phyloP scores from a whole-genome alignment of 352 stramenopile species.

The Pythium coloratum region DNA sequence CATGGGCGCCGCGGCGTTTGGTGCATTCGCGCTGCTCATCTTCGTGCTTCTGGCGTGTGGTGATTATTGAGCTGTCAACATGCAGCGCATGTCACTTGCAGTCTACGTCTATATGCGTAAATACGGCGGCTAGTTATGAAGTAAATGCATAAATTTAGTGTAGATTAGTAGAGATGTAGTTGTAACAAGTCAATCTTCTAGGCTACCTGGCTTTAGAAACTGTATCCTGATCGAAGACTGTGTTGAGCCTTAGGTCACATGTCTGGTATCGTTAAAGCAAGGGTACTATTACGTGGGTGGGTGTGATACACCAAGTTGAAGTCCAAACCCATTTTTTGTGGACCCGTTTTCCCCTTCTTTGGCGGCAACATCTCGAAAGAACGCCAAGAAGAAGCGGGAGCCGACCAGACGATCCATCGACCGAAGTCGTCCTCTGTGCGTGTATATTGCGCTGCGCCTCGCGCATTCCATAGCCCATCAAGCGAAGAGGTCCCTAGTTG shows the following conservation, averaged over 20 bases:
- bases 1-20: neutral
- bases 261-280: constrained; percentile 6
- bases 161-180: neutral
- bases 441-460: neutral
- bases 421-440: neutral
- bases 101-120: neutral
- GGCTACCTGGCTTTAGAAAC: neutral
- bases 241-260: neutral
- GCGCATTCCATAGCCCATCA: neutral
- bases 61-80: neutral
- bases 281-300: constrained; percentile 8
- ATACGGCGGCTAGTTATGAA: neutral
- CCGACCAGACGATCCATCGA: neutral
- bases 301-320: constrained; percentile 25
- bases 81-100: neutral
- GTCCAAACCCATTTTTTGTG: constrained; percentile 17
- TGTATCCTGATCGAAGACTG: neutral
- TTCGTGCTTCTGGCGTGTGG: neutral
- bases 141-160: neutral
- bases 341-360: constrained; percentile 20
- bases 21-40: constrained; percentile 10
- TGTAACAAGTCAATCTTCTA: neutral
- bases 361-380: constrained; percentile 9
- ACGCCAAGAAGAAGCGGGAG: constrained; percentile 3
- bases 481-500: neutral